Conservation (phyloP, 345 rosid genomes). For the Hypericum perforatum region DNA sequence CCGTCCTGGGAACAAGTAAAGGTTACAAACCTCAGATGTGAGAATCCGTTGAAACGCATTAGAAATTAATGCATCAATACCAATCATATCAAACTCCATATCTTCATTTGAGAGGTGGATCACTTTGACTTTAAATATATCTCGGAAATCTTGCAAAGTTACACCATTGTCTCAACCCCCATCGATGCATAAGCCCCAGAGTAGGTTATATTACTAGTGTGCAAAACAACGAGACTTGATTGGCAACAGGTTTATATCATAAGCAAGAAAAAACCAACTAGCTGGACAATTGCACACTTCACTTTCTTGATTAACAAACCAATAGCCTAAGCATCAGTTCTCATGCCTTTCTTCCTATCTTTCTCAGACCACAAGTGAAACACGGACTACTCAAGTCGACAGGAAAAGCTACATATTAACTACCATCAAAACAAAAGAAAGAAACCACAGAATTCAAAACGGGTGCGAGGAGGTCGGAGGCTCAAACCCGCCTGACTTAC, state of each 20-base stretch:
- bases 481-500: no score
- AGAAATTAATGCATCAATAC: constrained; percentile 71
- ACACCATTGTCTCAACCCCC: constrained; percentile 64
- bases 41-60: constrained; percentile 90
- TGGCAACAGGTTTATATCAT: background rate
- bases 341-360: no score
- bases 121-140: constrained; percentile 54
- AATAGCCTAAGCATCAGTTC: no score
- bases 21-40: constrained; percentile 71
- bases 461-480: no score
- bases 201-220: constrained; percentile 53
- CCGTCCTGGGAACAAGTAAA: no score
- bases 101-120: constrained; percentile 36
- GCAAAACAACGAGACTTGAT: constrained; percentile 16
- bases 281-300: background rate
- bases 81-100: constrained; percentile 80
- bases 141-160: constrained; percentile 35
- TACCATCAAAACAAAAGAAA: no score
- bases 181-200: constrained; percentile 75
- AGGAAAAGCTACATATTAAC: no score
- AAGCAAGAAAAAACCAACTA: background rate
- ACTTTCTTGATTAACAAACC: no score
- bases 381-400: no score
- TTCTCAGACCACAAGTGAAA: no score
- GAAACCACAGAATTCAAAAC: no score